Evolutionary conservation across 2,329 filamentous ascomycete species (phyloP).

Genomic region (Cercospora zeae-maydis): DNA sequence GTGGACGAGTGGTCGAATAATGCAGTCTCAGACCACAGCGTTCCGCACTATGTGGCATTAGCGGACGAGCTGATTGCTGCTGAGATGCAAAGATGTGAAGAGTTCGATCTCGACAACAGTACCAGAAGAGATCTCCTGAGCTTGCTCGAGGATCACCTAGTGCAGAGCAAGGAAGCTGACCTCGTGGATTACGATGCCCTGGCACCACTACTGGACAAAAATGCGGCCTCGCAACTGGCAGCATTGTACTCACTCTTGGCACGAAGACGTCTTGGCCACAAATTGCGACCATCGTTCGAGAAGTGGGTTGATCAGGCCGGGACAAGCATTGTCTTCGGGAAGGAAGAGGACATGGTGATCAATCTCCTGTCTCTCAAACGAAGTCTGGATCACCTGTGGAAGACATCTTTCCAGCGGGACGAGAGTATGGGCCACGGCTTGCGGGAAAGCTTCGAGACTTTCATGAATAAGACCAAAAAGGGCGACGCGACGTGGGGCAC

Average conservation of each 20-base stretch:
- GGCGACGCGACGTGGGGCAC: slow-evolving; percentile 69
- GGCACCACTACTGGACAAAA: slow-evolving; percentile 66
- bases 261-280: slow-evolving; percentile 65
- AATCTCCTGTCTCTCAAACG: slow-evolving; percentile 77
- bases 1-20: slow-evolving; percentile 67
- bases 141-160: slow-evolving; percentile 67
- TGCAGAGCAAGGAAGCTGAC: slow-evolving; percentile 60
- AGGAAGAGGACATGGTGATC: slow-evolving; percentile 79
- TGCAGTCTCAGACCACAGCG: slow-evolving; percentile 56
- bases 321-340: slow-evolving; percentile 70
- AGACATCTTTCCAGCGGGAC: slow-evolving; percentile 71
- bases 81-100: slow-evolving; percentile 74
- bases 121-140: slow-evolving; percentile 75
- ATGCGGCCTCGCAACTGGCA: slow-evolving; percentile 66
- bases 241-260: slow-evolving; percentile 74
- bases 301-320: slow-evolving; percentile 76
- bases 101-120: slow-evolving; percentile 75
- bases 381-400: slow-evolving; percentile 71
- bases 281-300: slow-evolving; percentile 69
- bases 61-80: slow-evolving; percentile 65
- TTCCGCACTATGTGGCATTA: slow-evolving; percentile 72
- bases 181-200: slow-evolving; percentile 53
- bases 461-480: slow-evolving; percentile 85
- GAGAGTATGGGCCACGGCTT: slow-evolving; percentile 74
- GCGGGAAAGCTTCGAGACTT: slow-evolving; percentile 78